Base-by-base conservation (phyloP, 108 stramenopile species). In the Pseudonitzschia delicatissima region DNA sequence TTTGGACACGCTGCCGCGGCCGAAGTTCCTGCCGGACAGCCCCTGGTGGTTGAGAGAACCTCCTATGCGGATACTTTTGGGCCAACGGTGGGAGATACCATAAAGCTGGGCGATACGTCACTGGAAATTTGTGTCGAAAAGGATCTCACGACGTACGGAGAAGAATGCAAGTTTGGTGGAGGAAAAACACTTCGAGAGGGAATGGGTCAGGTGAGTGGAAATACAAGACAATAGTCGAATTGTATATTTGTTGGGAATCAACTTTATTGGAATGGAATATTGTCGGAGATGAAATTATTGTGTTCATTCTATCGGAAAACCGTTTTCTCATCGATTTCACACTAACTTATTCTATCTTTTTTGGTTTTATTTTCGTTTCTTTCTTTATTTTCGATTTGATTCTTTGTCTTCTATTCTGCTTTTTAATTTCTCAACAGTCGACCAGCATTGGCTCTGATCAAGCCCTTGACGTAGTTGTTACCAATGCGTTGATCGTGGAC, bases 111-210 rank as follows among this genome's bases (percentile, higher is more conserved):
- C 32, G 96, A 98, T 76, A 97, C 96, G 13, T 66, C 73, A 26
- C 82, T 98, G 31, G 74, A 83, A 45, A 80, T 96, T 33, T 82
- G 80, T 32, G 91, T 97, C 23, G 89, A 97, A 75, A 23, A 71
- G 11, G 87, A 89, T 71, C 73, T 71, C 27, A 81, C 82, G 15
- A 55, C 33, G 3, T 98, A 97, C 65, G 98, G 98, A 11, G 98
- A 98, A 45, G 98, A 98, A 85, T 96, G 95, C 74, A 97, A 97
- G 69, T 98, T 98, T 76, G 98, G 98, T 42, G 98, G 96, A 8
- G 98, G 98, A 48, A 98, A 98, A 76, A 75, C 91, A n/a, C 64
- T 98, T 42, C 91, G 98, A 42, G 98, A 98, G 68, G 98, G 98
- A n/a, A 95, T 97, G 95, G 98, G 98, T 44, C 96, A 96, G 77